Evolutionary conservation across 2,329 filamentous ascomycete genomes (phyloP), one percentile per base, ranked within the genome.

Genomic region (Periglandula ipomoeae): DNA sequence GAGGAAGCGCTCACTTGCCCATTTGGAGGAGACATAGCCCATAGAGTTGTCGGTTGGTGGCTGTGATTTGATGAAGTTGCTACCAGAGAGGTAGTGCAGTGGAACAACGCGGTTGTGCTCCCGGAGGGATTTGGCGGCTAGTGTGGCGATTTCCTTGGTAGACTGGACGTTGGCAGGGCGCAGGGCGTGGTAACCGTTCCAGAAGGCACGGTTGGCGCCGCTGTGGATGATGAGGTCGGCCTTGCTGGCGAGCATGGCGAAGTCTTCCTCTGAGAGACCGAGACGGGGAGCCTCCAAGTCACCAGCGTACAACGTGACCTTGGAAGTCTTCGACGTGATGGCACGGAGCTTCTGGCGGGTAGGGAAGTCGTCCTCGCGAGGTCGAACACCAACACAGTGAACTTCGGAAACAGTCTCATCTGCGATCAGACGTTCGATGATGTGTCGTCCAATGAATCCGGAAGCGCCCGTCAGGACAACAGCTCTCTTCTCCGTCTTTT

Each of bases 211-310:
- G 40, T 66, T 61, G 8, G 69, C 69, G 6, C 68, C 71, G 30
- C 62, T 64, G 55, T 75, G 80, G 23, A 85, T 72, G 44, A 84
- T 72, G 4, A 72, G 17, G 20, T 51, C 39, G 5, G 40, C 45
- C 10, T 37, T 17, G 7, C 17, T 13, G 17, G 50, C 49, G 2
- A 56, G 44, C 0, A 11, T 7, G 20, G 5, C 39, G 3, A 43
- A 45, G 3, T 26, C 32, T 10, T 32, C 44, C n/a, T 64, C 47
- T 3, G 53, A 53, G 4, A 76, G 61, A 0, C 72, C 71, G 5
- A 76, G 61, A 4, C 42, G 51, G 0, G 64, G 60, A 1, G 41
- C 37, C 0, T 51, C 50, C 1, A 74, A 60, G 50, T 70, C 61
- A 34, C 60, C 55, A 0, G 39, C 19, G 46, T 61, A 49, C n/a